Evolutionary conservation across 2,329 filamentous ascomycete species (phyloP).

Genomic region (Paracorniculantispora psalliotae): DNA sequence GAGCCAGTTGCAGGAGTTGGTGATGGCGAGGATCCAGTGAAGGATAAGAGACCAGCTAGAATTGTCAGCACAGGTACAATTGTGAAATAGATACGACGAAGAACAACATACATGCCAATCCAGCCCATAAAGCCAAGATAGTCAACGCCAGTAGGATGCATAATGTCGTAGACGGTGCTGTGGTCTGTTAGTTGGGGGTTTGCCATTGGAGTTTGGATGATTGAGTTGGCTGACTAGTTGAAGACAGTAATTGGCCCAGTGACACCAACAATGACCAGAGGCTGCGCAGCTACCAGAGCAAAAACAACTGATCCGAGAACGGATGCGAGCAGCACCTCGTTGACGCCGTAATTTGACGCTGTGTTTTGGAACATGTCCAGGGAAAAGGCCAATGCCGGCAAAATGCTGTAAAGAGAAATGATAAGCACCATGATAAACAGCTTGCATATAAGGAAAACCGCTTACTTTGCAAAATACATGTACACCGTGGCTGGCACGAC

Average conservation of each 20-base stretch:
- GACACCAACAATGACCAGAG: conserved; percentile 84
- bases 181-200: background rate
- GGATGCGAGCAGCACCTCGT: conserved; percentile 82
- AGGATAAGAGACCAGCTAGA: conserved; percentile 73
- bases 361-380: conserved; percentile 93
- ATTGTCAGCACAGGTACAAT: background rate
- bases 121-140: conserved; percentile 90
- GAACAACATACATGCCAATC: conserved; percentile 65
- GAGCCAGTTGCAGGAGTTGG: conserved; percentile 84
- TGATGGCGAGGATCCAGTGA: conserved; percentile 77
- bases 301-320: conserved; percentile 81
- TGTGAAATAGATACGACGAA: background rate
- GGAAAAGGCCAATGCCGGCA: conserved; percentile 83
- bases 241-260: conserved; percentile 89
- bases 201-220: background rate
- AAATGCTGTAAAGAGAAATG: conserved; percentile 52
- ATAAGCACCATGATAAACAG: conserved; percentile 8
- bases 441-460: background rate
- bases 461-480: conserved; percentile 92
- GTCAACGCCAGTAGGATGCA: conserved; percentile 68
- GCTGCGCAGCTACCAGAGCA: conserved; percentile 72
- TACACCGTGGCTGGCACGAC: conserved; percentile 83
- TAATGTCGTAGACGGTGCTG: conserved; percentile 83
- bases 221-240: conserved; percentile 60
- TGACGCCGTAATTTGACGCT: conserved; percentile 78